Evolutionary conservation across 2,329 filamentous ascomycete genomes (phyloP).

Genomic region (Pseudogymnoascus sp.): DNA sequence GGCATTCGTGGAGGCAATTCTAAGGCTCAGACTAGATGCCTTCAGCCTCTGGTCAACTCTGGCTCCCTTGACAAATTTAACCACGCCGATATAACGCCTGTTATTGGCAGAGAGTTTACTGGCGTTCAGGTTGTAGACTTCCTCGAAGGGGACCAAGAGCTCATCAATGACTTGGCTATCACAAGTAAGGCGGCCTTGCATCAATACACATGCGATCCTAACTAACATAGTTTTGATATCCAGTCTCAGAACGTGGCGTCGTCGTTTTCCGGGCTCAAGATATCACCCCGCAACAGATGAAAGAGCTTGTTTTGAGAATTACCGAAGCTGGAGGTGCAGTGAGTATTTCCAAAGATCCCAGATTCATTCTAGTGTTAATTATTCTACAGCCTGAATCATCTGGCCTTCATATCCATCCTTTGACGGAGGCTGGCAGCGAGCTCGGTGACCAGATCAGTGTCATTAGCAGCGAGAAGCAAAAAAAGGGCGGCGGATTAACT

Average conservation of each 20-base stretch:
- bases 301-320: slow-evolving; percentile 36
- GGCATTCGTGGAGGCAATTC: slow-evolving; percentile 9
- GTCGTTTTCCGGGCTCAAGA: slow-evolving; percentile 43
- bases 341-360: slow-evolving; percentile 10
- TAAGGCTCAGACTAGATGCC: slow-evolving; percentile 8
- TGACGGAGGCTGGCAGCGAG: slow-evolving; percentile 43
- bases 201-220: neutral
- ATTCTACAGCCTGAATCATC: slow-evolving; percentile 30
- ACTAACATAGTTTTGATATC: neutral
- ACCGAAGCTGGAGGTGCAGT: slow-evolving; percentile 35
- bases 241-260: slow-evolving; percentile 39
- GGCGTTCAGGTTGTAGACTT: slow-evolving; percentile 50
- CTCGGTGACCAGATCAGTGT: slow-evolving; percentile 47
- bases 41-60: slow-evolving; percentile 21
- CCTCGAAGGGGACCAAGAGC: slow-evolving; percentile 42
- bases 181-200: slow-evolving; percentile 26
- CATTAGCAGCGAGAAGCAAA: slow-evolving; percentile 47
- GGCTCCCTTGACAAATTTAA: slow-evolving; percentile 18
- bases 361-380: neutral
- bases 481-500: slow-evolving; percentile 44
- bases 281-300: slow-evolving; percentile 36
- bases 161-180: slow-evolving; percentile 51
- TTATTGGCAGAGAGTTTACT: slow-evolving; percentile 46
- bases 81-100: slow-evolving; percentile 18
- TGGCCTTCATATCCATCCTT: slow-evolving; percentile 44